Conservation (phyloP, 2,329 filamentous ascomycete genomes). For the Colletotrichum salicis region DNA sequence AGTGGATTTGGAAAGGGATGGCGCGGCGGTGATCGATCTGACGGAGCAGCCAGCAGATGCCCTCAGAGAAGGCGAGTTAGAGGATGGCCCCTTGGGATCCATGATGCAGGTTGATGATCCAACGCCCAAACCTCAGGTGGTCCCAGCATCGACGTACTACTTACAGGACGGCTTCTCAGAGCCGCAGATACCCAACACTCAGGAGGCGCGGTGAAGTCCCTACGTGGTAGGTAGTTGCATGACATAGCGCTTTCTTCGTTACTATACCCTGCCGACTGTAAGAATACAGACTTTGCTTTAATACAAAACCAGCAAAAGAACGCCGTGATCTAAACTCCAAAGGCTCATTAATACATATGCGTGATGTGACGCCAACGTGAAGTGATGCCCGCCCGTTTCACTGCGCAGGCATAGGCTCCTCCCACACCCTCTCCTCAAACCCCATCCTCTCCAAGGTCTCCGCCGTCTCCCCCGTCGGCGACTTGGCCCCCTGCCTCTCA, state of each 20-base stretch:
- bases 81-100: not conserved
- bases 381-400: not conserved
- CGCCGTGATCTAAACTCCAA: conserved; percentile 4
- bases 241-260: conserved; percentile 19
- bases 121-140: not conserved
- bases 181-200: conserved; percentile 19
- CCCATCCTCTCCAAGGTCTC: conserved; percentile 51
- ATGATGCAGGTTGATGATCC: not conserved
- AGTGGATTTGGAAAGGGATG: not conserved
- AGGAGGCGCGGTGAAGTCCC: conserved; percentile 17
- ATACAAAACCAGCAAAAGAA: conserved; percentile 9
- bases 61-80: not conserved
- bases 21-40: conserved; percentile 2
- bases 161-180: conserved; percentile 31
- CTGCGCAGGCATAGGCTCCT: conserved; percentile 36
- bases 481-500: conserved; percentile 42
- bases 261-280: conserved; percentile 13
- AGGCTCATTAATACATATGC: not conserved
- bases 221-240: not conserved
- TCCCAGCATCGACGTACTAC: conserved; percentile 8
- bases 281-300: not conserved
- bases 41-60: not conserved
- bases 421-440: conserved; percentile 44
- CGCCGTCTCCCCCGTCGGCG: conserved; percentile 43
- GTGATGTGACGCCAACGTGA: too few species aligned